Evolutionary conservation across 352 stramenopile species (phyloP), one percentile per base, ranked within the genome.

Genomic region (Pilasporangium apinafurcum): DNA sequence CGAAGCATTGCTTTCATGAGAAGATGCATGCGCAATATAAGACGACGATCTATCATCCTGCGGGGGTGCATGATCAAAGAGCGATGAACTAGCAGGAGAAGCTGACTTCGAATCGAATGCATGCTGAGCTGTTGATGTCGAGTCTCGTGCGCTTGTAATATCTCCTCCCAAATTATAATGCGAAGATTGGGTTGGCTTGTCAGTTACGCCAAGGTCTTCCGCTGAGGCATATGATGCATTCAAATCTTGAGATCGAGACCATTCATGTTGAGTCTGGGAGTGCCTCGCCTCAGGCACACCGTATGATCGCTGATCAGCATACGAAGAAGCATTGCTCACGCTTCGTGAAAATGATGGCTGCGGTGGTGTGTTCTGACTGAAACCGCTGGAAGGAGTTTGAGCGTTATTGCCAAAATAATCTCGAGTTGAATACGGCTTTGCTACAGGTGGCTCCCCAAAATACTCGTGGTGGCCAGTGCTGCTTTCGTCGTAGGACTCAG

Each of bases 271-370:
- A n/a, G 46, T 37, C 25, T 44, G 18, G 22, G 44, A 48, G 30
- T 39, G 17, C 18, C 7, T 28, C 22, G 28, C 45, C 17, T 68
- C 62, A 4, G 53, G 26, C 8, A 48, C 53, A 14, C 30, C 27
- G 27, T 56, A 51, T 4, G 63, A 53, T 14, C 53, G 44, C 21
- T 61, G 60, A 10, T 76, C 56, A 21, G 41, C 44, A 50, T 65
- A 53, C 10, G 59, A 70, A 33, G 62, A 76, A 16, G 51, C 39
- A 24, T 70, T 68, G 42, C 62, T 82, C 18, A 29, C 48, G 49
- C 37, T 58, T 4, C 56, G 56, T 27, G 54, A 61, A 51, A 76
- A 53, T 26, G 56, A 58, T 30, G 57, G 51, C 35, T 59, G 55
- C 16, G 41, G n/a, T n/a, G n/a, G n/a, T n/a, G n/a, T n/a, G n/a